Evolutionary conservation across 345 rosid genomes (phyloP).

Genomic region (Durio zibethinus): DNA sequence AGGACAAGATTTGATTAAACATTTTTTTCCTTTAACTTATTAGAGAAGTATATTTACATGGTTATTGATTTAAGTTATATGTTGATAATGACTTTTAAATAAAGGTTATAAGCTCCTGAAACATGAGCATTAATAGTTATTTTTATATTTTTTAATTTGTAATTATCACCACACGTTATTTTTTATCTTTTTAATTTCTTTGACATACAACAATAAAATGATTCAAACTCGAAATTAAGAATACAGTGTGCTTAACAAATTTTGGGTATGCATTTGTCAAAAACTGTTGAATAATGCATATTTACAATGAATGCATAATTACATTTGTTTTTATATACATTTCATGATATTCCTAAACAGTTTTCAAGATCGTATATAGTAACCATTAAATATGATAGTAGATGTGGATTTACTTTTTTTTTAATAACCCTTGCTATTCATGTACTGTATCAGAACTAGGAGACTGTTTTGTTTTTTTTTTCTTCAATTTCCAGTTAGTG

Average conservation of each 20-base stretch:
- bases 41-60: neutral
- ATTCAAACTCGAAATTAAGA: too few species aligned
- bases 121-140: too few species aligned
- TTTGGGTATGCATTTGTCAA: neutral
- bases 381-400: neutral
- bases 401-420: neutral
- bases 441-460: neutral
- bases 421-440: neutral
- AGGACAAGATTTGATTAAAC: neutral
- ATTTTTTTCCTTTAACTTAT: neutral
- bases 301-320: neutral
- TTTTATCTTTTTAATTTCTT: too few species aligned
- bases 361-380: neutral
- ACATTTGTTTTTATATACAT: neutral
- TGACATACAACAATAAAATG: too few species aligned
- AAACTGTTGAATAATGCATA: too few species aligned
- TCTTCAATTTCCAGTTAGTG: neutral
- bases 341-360: neutral
- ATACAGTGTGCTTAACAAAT: neutral
- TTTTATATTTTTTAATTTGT: too few species aligned
- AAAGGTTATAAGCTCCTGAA: too few species aligned
- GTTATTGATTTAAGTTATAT: neutral
- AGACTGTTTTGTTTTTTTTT: neutral
- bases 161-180: too few species aligned
- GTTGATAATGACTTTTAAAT: too few species aligned